Conservation (phyloP, 2,329 filamentous ascomycete genomes). For the Talaromyces pinophilus region DNA sequence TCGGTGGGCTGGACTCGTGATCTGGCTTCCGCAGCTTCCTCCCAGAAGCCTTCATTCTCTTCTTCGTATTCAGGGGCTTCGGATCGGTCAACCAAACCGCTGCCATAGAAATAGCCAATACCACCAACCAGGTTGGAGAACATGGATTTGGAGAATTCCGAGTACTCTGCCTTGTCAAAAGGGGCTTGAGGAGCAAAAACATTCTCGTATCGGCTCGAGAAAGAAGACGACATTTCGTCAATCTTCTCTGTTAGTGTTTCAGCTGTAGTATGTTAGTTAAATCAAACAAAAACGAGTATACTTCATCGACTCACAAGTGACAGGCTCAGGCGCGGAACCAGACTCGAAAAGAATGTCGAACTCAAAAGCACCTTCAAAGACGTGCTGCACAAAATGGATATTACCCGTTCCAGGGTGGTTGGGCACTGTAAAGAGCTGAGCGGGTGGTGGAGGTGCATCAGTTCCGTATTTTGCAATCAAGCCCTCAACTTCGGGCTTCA, state of each 20-base stretch:
- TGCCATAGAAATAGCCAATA: conserved; percentile 91
- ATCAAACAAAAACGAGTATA: not conserved
- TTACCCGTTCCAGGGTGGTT: conserved; percentile 68
- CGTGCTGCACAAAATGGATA: conserved; percentile 84
- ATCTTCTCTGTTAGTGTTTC: conserved; percentile 72
- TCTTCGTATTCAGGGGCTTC: conserved; percentile 93
- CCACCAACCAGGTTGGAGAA: conserved; percentile 93
- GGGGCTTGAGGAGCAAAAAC: conserved; percentile 74
- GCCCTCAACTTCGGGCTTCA: conserved; percentile 66
- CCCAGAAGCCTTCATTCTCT: conserved; percentile 93
- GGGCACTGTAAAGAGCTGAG: conserved; percentile 77
- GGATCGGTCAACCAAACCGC: conserved; percentile 84
- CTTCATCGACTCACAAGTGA: conserved; percentile 52
- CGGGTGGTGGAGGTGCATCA: conserved; percentile 74
- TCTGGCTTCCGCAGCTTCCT: conserved; percentile 80
- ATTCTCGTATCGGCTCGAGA: conserved; percentile 71
- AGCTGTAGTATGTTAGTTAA: conserved; percentile 32
- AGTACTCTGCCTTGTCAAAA: conserved; percentile 71
- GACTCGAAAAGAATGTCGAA: conserved; percentile 93
- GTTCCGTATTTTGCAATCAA: conserved; percentile 60
- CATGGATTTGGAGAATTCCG: conserved; percentile 80
- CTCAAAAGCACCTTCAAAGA: conserved; percentile 84
- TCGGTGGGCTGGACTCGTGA: conserved; percentile 65
- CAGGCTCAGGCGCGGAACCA: conserved; percentile 59
- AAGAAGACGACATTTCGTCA: conserved; percentile 64